Percentiles rank a stretch among this genome's conserved stretches.
These are phyloP conservation scores for Zalaria sp. DNA, from an alignment of 2,329 filamentous ascomycete species.

Conservation along the genomic window DNA sequence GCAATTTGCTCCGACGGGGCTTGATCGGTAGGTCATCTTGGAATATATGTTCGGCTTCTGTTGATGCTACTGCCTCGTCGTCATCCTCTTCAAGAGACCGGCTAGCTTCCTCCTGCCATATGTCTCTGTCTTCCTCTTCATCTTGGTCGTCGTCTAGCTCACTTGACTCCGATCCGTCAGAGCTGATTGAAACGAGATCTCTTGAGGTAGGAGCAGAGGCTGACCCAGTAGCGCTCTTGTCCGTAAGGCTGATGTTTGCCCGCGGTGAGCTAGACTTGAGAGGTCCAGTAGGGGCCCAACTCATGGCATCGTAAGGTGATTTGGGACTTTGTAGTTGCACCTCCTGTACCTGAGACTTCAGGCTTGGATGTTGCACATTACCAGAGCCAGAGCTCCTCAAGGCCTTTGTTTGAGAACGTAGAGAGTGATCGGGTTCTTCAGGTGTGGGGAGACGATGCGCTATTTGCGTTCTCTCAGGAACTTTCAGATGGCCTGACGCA, in stretches of 20 bases:
- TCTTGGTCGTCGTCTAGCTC: conserved; percentile 5
- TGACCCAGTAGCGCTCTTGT: too few species aligned
- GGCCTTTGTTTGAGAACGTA: background rate
- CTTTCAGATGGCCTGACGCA: too few species aligned
- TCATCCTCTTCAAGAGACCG: conserved; percentile 14
- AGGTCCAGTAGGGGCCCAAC: conserved; percentile 10
- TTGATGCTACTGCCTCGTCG: conserved; percentile 1
- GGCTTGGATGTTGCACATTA: background rate
- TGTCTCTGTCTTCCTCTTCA: conserved; percentile 17
- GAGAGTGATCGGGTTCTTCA: conserved; percentile 2
- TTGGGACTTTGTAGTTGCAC: background rate
- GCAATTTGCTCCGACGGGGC: conserved; percentile 24
- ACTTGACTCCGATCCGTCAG: too few species aligned
- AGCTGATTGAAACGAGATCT: too few species aligned
- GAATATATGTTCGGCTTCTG: conserved; percentile 7
- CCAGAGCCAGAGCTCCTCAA: background rate
- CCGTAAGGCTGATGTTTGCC: too few species aligned
- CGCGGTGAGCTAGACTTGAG: background rate
- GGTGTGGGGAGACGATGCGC: conserved; percentile 9
- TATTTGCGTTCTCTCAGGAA: background rate
- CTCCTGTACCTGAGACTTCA: background rate
- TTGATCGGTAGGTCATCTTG: conserved; percentile 18
- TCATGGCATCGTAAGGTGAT: conserved; percentile 11
- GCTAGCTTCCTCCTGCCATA: conserved; percentile 35
- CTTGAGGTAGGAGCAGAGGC: too few species aligned